These are phyloP conservation scores for Dictyostelium capitatum DNA, from an alignment of 78 protist species.

Conservation along the genomic window DNA sequence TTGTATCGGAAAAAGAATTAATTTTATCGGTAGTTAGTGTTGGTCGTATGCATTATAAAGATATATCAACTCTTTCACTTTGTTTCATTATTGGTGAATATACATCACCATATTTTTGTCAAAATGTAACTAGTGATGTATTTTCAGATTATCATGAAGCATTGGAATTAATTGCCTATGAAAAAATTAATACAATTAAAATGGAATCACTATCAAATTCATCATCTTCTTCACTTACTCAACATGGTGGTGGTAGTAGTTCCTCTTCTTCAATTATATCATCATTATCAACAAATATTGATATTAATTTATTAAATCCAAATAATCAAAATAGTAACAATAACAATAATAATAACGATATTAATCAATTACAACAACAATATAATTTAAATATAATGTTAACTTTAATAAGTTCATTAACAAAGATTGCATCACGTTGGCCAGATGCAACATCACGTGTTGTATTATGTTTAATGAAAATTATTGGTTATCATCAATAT, in stretches of 20 bases:
- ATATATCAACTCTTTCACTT: slow-evolving; percentile 3
- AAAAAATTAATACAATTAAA: slow-evolving; percentile 61
- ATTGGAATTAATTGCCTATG: slow-evolving; percentile 62
- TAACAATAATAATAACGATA: not conserved
- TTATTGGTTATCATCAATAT: slow-evolving; percentile 64
- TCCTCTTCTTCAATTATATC: not conserved
- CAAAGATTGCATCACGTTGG: slow-evolving; percentile 80
- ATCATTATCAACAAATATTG: not conserved
- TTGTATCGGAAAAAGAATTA: slow-evolving; percentile 40
- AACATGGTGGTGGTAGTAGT: too few relatives aligned
- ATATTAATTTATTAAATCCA: not conserved
- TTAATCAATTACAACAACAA: slow-evolving; percentile 3
- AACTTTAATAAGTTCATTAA: slow-evolving; percentile 35
- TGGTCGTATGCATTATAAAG: slow-evolving; percentile 22
- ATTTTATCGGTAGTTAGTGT: slow-evolving; percentile 30
- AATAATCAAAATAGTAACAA: not conserved
- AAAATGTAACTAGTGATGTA: not conserved
- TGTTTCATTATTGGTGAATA: slow-evolving; percentile 69
- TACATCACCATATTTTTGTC: not conserved
- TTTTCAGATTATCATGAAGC: slow-evolving; percentile 71
- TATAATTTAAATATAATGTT: slow-evolving; percentile 55
- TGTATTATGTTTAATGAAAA: slow-evolving; percentile 71
- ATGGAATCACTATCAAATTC: slow-evolving; percentile 43
- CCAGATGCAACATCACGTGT: slow-evolving; percentile 74
- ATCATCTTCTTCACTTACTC: slow-evolving; percentile 28